Percentiles rank a stretch among this genome's conserved stretches.
These are phyloP conservation scores for Thuidium tamariscinum DNA, from an alignment of 225 moss, liverwort and hornwort species.

Conservation along the genomic window DNA sequence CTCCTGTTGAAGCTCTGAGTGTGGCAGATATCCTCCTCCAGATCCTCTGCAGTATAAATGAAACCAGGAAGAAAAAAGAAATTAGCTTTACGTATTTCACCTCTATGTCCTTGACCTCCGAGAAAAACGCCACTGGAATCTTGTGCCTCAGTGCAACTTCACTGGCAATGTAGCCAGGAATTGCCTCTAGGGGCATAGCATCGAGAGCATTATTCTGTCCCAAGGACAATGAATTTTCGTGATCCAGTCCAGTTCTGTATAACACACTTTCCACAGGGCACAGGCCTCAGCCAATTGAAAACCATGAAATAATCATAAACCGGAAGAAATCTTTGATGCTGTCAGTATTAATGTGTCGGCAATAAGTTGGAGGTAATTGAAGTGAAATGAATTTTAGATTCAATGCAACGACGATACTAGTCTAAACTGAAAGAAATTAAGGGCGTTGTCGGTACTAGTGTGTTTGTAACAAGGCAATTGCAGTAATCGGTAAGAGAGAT, in stretches of 20 bases:
- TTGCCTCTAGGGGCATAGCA: neutral
- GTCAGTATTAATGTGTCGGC: neutral
- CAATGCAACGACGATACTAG: neutral
- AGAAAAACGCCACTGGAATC: neutral
- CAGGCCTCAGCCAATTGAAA: neutral
- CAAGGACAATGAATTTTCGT: slow-evolving; percentile 3
- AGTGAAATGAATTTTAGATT: neutral
- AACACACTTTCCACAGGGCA: neutral
- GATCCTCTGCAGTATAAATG: neutral
- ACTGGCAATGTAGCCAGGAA: slow-evolving; percentile 3
- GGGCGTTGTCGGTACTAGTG: neutral
- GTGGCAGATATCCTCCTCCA: neutral
- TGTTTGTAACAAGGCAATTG: neutral
- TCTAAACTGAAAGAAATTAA: neutral
- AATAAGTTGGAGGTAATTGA: neutral
- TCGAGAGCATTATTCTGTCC: neutral
- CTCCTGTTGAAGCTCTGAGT: neutral
- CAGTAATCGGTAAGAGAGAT: neutral
- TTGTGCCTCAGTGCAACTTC: slow-evolving; percentile 12
- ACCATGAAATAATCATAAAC: neutral
- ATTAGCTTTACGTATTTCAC: neutral
- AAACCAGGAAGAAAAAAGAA: neutral
- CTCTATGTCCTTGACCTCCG: neutral
- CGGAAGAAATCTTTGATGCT: neutral
- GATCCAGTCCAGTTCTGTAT: neutral